Percentiles rank a stretch among this genome's conserved stretches.
These are phyloP conservation scores for Skeletonema menzelii DNA, from an alignment of 108 stramenopile species.

Conservation along the genomic window DNA sequence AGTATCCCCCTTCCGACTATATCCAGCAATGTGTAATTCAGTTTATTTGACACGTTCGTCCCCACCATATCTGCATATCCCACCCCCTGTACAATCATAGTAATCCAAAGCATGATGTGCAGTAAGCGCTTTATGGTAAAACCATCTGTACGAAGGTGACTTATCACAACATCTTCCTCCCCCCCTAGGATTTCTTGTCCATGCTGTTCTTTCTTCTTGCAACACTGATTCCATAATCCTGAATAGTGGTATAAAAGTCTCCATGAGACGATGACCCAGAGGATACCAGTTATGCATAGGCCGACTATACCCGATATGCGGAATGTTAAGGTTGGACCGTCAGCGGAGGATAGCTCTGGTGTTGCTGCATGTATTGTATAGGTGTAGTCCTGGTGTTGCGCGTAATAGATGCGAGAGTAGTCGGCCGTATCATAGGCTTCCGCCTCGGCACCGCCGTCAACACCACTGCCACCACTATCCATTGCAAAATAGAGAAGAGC, in stretches of 20 bases:
- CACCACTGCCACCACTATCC: background rate
- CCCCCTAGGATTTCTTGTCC: conserved; percentile 1
- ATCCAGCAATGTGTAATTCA: conserved; percentile 42
- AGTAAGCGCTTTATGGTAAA: conserved; percentile 37
- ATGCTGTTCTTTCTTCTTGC: background rate
- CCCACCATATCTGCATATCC: conserved; percentile 36
- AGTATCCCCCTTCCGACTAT: conserved; percentile 49
- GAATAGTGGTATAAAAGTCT: conserved; percentile 42
- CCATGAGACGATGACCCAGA: conserved; percentile 37
- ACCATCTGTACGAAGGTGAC: conserved; percentile 27
- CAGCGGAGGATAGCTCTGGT: background rate
- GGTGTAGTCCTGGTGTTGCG: background rate
- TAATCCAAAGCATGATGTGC: conserved; percentile 29
- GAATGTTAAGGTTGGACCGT: background rate
- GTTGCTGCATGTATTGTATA: background rate
- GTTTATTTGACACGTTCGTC: conserved; percentile 12
- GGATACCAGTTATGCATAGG: conserved; percentile 25
- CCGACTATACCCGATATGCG: conserved; percentile 28
- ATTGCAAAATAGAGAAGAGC: background rate
- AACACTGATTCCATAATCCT: conserved; percentile 23
- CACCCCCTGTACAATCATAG: conserved; percentile 33
- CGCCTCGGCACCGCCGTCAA: too few relatives aligned
- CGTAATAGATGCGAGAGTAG: background rate
- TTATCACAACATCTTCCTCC: background rate
- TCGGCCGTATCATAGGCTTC: background rate